Evolutionary conservation across 2,329 filamentous ascomycete genomes (phyloP), one percentile per base, ranked within the genome.

Genomic region (Aaosphaeria pasadenensis): DNA sequence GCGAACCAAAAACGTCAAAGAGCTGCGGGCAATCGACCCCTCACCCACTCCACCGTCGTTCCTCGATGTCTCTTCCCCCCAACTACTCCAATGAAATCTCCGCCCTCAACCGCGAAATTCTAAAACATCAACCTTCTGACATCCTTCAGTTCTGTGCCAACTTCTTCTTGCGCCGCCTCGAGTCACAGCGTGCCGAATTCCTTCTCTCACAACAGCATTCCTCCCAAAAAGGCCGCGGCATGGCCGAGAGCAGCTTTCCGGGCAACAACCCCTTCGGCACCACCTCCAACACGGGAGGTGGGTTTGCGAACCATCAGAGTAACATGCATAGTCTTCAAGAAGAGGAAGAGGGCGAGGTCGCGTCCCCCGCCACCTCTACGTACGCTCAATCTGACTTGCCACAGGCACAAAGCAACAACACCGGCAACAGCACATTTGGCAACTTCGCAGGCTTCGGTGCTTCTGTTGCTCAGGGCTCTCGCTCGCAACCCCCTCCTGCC

Each of bases 321-420:
- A 68, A 69, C 59, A 81, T 82, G 71, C 80, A 79, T 53, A 82
- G 88, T 52, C 84, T 92, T 49, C 76, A 80, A 50, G 90, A 95
- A 72, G 90, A 95, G 63, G 90, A 95, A 45, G 88, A 92, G 69
- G 84, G 83, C 64, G 89, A 91, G 64, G 77, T 76, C 53, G 84
- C 84, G 56, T 91, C 89, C 46, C 89, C 89, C 52, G 90, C 88
- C 44, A 69, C 74, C 33, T 65, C 73, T 13, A 69, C 70, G 49
- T 77, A 77, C 62, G 71, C 72, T 6, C 64, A 66, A 53, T 59
- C 68, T 63, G 67, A 66, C 58, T 71, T 71, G 52, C 62, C 69
- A 45, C 72, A 71, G 45, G 66, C 74, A 44, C 68, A 58, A 44
- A 43, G 43, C 74, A 64, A 66, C 44, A 62, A 66, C 65, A 62